Conservation (phyloP, 2,329 filamentous ascomycete species). For the Diplodia seriata region DNA sequence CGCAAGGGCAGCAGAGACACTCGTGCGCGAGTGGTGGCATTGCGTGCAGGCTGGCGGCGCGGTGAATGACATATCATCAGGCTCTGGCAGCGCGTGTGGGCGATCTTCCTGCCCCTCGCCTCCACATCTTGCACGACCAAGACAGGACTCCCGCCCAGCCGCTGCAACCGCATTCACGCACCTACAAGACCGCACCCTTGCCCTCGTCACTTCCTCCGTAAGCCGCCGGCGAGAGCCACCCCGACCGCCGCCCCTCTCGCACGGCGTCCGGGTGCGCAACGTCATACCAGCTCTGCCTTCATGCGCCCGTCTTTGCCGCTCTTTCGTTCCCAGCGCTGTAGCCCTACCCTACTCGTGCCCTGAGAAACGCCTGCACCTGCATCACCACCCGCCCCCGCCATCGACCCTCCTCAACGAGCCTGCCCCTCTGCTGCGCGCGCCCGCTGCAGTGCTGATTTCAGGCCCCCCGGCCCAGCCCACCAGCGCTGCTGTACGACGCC, state of each 20-base stretch:
- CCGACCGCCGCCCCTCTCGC: conserved; percentile 11
- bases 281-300: conserved; percentile 29
- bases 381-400: conserved; percentile 13
- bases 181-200: neutral
- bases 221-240: conserved; percentile 16
- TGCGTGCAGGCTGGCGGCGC: conserved; percentile 6
- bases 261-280: conserved; percentile 20
- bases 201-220: conserved; percentile 22
- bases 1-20: neutral
- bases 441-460: conserved; percentile 8
- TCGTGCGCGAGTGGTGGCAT: neutral
- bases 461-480: conserved; percentile 27
- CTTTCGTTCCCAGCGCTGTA: conserved; percentile 22
- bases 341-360: conserved; percentile 32
- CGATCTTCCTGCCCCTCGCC: conserved; percentile 9
- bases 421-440: conserved; percentile 7
- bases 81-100: conserved; percentile 11
- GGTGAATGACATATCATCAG: conserved; percentile 6
- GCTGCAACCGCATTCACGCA: conserved; percentile 15
- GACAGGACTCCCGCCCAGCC: conserved; percentile 15
- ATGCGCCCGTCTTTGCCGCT: conserved; percentile 31
- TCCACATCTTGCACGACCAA: conserved; percentile 9
- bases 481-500: conserved; percentile 3
- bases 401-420: neutral
- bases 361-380: conserved; percentile 27